Percentiles rank a stretch among this genome's conserved stretches.
These are phyloP conservation scores for Phytophthora sp. DNA, from an alignment of 352 stramenopile species.

Conservation along the genomic window DNA sequence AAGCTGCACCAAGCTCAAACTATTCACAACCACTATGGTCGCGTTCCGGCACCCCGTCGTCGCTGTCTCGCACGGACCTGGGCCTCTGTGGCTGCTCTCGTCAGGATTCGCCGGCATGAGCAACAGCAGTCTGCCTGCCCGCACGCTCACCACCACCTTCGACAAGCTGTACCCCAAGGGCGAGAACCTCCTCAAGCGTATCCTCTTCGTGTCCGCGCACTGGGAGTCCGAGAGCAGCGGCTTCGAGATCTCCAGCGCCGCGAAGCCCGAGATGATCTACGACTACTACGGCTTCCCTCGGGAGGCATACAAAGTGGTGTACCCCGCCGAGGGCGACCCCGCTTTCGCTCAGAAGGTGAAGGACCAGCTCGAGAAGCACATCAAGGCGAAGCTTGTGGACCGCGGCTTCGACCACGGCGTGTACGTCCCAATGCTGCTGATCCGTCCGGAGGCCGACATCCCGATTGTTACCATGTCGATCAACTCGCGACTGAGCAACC, in stretches of 20 bases:
- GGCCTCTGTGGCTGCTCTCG: not conserved
- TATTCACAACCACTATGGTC: not conserved
- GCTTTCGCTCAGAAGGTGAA: conserved; percentile 67
- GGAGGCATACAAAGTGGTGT: conserved; percentile 83
- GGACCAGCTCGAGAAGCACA: conserved; percentile 37
- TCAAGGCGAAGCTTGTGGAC: conserved; percentile 36
- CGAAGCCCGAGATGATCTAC: conserved; percentile 64
- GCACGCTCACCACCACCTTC: conserved; percentile 14
- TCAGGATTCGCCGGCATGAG: not conserved
- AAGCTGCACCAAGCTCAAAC: no score
- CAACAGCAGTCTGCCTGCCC: not conserved
- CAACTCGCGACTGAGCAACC: conserved; percentile 18
- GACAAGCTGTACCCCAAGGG: conserved; percentile 24
- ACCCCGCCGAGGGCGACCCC: conserved; percentile 40
- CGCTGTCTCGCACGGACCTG: not conserved
- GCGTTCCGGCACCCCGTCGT: not conserved
- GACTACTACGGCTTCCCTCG: conserved; percentile 89
- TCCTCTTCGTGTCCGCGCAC: conserved; percentile 86
- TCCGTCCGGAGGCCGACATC: not conserved
- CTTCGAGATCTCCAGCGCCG: conserved; percentile 45
- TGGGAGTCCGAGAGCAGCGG: conserved; percentile 50
- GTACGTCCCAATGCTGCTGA: conserved; percentile 80
- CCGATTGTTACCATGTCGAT: not conserved
- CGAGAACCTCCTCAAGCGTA: conserved; percentile 42
- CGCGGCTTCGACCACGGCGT: conserved; percentile 90